Evolutionary conservation across 305 asterid genomes (phyloP).

Genomic region (Fraxinus paxiana): DNA sequence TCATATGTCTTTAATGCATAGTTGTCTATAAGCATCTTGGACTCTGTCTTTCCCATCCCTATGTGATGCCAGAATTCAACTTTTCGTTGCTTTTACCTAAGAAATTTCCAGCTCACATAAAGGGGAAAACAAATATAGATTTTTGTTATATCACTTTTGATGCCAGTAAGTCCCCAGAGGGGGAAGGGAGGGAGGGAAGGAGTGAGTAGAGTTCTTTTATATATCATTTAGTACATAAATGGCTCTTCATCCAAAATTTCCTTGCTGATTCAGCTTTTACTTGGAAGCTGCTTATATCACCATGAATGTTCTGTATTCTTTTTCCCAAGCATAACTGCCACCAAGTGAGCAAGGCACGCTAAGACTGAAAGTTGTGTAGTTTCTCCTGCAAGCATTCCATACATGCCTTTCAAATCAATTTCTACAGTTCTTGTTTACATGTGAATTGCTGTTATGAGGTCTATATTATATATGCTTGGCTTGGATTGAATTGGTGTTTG

Average conservation of each 20-base stretch:
- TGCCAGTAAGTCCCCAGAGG: background rate
- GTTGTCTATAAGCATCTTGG: conserved; percentile 14
- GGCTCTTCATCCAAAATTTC: background rate
- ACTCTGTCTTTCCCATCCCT: background rate
- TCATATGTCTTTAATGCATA: background rate
- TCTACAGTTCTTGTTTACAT: background rate
- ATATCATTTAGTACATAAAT: background rate
- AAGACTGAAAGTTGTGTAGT: background rate
- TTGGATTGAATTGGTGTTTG: background rate
- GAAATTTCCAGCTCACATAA: background rate
- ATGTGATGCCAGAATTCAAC: background rate
- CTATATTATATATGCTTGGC: background rate
- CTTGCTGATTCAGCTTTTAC: background rate
- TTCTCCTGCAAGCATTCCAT: background rate
- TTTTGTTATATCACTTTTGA: background rate
- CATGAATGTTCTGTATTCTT: background rate
- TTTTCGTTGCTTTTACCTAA: background rate
- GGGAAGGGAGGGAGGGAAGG: background rate
- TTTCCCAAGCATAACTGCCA: background rate
- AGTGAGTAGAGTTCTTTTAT: background rate
- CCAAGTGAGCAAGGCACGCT: background rate
- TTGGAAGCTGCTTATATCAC: background rate
- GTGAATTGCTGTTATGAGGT: background rate
- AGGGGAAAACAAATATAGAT: background rate
- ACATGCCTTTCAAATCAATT: background rate